Evolutionary conservation across 495 filamentous ascomycete genomes (phyloP).

Genomic region (Trichocladium antarcticum): DNA sequence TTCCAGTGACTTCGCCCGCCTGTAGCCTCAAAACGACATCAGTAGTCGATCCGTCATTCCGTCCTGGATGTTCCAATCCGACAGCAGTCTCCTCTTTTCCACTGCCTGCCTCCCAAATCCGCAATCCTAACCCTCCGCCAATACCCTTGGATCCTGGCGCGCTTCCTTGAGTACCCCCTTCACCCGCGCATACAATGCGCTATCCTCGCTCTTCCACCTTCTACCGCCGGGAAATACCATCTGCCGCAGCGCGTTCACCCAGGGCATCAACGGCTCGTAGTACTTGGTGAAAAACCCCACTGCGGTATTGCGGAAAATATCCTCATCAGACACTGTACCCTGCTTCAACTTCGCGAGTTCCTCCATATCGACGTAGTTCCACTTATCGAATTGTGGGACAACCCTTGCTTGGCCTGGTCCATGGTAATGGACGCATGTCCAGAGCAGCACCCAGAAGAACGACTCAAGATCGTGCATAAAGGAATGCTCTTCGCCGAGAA

Average conservation of each 20-base stretch:
- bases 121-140: too few relatives aligned
- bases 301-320: neutral
- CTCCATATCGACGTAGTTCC: neutral
- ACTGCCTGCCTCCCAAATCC: too few relatives aligned
- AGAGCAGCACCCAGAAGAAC: slow-evolving; percentile 1
- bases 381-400: neutral
- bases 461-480: slow-evolving; percentile 6
- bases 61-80: too few relatives aligned
- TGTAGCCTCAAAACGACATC: too few relatives aligned
- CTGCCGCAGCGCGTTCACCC: slow-evolving; percentile 2
- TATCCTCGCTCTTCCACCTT: slow-evolving; percentile 2
- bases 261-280: slow-evolving; percentile 2
- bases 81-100: too few relatives aligned
- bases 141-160: too few relatives aligned
- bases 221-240: neutral
- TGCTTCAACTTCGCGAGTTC: neutral
- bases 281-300: neutral
- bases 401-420: neutral
- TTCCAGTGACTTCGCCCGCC: too few relatives aligned
- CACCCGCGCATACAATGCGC: neutral
- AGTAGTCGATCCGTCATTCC: too few relatives aligned
- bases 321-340: neutral
- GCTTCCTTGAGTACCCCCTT: slow-evolving; percentile 1
- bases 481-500: neutral
- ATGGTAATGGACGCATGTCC: slow-evolving; percentile 1